These are phyloP conservation scores for Alopecurus myosuroides DNA, from an alignment of 176 grass and related monocot genomes.

Conservation along the genomic window DNA sequence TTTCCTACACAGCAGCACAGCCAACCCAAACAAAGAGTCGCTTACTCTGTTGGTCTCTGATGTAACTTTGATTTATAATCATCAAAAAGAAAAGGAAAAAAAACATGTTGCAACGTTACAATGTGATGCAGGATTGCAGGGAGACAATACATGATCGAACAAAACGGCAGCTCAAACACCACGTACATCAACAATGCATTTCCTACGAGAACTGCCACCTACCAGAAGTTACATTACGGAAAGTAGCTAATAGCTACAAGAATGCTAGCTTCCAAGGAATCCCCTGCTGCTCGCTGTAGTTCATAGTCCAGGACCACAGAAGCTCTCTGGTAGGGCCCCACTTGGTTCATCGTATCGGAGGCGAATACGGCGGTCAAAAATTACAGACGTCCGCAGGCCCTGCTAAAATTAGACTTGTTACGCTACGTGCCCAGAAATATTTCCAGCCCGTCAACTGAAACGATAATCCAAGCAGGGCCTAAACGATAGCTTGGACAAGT, in stretches of 20 bases:
- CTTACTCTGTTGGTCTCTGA: no score
- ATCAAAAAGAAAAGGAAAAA: no score
- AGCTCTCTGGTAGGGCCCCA: conserved; percentile 7
- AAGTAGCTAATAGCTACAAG: conserved; percentile 5
- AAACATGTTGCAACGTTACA: not conserved
- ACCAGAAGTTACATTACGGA: conserved; percentile 6
- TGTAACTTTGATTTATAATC: no score
- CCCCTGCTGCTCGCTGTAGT: not conserved
- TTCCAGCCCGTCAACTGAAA: no score
- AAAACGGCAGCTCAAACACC: not conserved
- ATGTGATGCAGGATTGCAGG: not conserved
- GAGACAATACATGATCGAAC: not conserved
- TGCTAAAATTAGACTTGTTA: no score
- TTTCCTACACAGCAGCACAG: no score
- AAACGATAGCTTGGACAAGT: not conserved
- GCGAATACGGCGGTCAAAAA: no score
- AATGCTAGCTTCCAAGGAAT: not conserved
- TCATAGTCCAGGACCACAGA: not conserved
- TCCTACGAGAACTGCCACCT: not conserved
- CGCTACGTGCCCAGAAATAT: no score
- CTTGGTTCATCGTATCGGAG: no score
- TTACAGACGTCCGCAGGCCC: no score
- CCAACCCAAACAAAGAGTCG: no score
- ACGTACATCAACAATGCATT: not conserved
- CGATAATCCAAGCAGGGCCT: not conserved